Percentiles rank a stretch among this genome's conserved stretches.
Evolutionary conservation across 2,329 filamentous ascomycete genomes (phyloP).

Genomic region (Phialophora tarda): DNA sequence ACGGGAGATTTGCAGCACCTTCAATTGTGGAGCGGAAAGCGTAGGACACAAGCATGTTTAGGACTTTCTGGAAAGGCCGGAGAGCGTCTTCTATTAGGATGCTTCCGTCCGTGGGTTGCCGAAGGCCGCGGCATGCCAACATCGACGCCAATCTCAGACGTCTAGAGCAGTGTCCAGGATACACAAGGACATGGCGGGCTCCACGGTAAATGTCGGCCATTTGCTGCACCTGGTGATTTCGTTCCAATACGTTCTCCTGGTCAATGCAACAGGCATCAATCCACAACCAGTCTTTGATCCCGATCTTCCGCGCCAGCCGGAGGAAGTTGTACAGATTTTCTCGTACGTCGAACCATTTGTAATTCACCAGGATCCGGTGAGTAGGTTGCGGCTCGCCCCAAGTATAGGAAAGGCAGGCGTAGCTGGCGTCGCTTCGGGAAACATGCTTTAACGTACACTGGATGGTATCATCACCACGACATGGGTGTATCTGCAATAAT

Average conservation of each 20-base stretch:
- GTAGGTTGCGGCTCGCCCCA: background rate
- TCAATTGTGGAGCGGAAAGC: no score
- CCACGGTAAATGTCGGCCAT: background rate
- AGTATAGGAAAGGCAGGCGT: background rate
- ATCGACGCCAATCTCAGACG: no score
- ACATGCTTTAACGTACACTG: background rate
- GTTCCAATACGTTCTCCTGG: conserved; percentile 6
- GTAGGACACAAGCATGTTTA: no score
- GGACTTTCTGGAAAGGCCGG: no score
- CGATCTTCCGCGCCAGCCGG: background rate
- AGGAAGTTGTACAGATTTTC: conserved; percentile 3
- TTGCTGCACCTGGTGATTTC: conserved; percentile 3
- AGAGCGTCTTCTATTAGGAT: no score
- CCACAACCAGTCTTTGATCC: background rate
- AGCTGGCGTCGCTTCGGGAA: background rate
- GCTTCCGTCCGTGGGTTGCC: no score
- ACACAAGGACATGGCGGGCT: background rate
- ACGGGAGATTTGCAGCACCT: no score
- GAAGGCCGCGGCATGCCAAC: no score
- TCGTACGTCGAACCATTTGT: background rate
- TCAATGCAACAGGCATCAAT: background rate
- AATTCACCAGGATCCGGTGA: background rate
- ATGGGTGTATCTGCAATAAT: background rate
- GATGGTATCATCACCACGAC: background rate
- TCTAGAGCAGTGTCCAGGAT: background rate